Evolutionary conservation across 345 rosid species (phyloP).

Genomic region (Cochlearia excelsa): DNA sequence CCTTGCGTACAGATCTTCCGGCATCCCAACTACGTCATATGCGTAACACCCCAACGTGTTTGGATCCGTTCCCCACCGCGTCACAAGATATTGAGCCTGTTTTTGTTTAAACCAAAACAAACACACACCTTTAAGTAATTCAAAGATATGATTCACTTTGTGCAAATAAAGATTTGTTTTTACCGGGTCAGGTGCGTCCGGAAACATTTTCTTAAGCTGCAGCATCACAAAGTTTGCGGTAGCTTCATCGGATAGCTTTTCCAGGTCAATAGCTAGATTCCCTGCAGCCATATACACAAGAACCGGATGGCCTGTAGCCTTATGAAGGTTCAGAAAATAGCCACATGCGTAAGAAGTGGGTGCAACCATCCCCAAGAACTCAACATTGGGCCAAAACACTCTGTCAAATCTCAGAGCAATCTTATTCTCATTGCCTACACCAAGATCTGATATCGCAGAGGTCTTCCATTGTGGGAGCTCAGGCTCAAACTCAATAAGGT

Average conservation of each 20-base stretch:
- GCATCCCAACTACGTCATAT: constrained; percentile 74
- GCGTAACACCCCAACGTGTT: constrained; percentile 81
- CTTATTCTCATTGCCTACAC: constrained; percentile 82
- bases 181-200: constrained; percentile 76
- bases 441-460: constrained; percentile 71
- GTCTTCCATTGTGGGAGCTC: constrained; percentile 80
- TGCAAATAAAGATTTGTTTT: constrained; percentile 6
- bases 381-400: constrained; percentile 87
- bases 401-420: constrained; percentile 61
- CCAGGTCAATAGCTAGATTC: constrained; percentile 65
- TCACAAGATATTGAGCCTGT: constrained; percentile 68
- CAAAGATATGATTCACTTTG: background rate
- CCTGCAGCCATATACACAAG: constrained; percentile 93
- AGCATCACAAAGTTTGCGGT: constrained; percentile 61
- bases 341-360: constrained; percentile 73
- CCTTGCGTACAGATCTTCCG: constrained; percentile 59
- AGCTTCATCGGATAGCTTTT: constrained; percentile 61
- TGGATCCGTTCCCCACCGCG: constrained; percentile 78
- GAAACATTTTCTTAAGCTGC: constrained; percentile 88
- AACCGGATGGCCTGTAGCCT: constrained; percentile 79
- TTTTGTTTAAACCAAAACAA: background rate
- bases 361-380: constrained; percentile 70
- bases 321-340: constrained; percentile 82
- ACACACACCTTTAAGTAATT: background rate
- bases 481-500: constrained; percentile 73